phyloP scores from a whole-genome alignment of 768 basidiomycete genomes.

The Pisolithus marmoratus region DNA sequence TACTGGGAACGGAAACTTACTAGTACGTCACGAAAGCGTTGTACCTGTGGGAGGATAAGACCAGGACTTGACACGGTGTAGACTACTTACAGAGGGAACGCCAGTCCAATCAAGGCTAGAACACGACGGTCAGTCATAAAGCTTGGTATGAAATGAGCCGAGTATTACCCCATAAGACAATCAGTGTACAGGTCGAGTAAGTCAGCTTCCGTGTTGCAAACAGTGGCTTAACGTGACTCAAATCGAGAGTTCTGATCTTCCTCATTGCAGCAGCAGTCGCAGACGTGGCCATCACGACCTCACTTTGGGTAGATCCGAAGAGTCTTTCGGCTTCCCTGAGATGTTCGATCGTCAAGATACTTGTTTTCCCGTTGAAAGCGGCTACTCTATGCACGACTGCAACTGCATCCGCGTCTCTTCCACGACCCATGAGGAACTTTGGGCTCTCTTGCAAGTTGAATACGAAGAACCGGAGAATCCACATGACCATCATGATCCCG shows the following conservation, averaged over 20 bases:
- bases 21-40: constrained; percentile 50
- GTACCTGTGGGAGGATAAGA: constrained; percentile 28
- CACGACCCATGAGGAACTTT: constrained; percentile 66
- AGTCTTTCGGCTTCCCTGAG: constrained; percentile 26
- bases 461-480: constrained; percentile 55
- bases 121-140: constrained; percentile 1
- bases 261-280: constrained; percentile 34
- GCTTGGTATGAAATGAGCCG: neutral
- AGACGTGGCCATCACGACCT: constrained; percentile 28
- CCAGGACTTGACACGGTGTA: neutral
- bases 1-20: constrained; percentile 21
- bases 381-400: constrained; percentile 59
- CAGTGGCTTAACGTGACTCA: constrained; percentile 40
- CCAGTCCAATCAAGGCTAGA: constrained; percentile 68
- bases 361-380: constrained; percentile 48
- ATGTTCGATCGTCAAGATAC: constrained; percentile 45
- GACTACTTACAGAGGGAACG: constrained; percentile 55
- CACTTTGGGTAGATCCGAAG: constrained; percentile 1
- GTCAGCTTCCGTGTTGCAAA: constrained; percentile 48
- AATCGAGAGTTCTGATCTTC: constrained; percentile 34
- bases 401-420: constrained; percentile 56
- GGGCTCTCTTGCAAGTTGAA: constrained; percentile 69
- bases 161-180: constrained; percentile 46
- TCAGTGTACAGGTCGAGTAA: constrained; percentile 44
- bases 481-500: constrained; percentile 60